Conservation (phyloP, 1,139 yeast species). For the Hanseniaspora sp. region DNA sequence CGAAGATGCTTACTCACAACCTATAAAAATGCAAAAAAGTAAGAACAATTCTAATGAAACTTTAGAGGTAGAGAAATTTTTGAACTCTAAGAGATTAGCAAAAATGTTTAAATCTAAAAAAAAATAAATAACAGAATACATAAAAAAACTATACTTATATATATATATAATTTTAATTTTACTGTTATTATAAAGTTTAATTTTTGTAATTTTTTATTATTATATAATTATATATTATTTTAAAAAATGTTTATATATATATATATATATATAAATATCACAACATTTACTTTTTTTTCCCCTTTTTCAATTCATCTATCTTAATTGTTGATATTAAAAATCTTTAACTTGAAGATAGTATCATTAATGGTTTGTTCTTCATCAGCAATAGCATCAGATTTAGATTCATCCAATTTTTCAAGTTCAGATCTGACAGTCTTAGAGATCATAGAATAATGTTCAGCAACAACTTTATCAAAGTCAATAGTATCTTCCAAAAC, state of each 20-base stretch:
- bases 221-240: too few species aligned
- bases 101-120: background rate
- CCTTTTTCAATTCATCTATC: too few species aligned
- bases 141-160: background rate
- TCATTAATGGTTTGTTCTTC: slow-evolving; percentile 88
- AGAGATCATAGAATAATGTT: slow-evolving; percentile 56
- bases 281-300: too few species aligned
- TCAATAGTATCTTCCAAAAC: slow-evolving; percentile 60
- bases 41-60: background rate
- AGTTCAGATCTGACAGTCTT: slow-evolving; percentile 58
- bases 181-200: too few species aligned
- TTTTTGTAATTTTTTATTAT: too few species aligned
- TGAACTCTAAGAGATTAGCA: background rate
- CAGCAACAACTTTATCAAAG: slow-evolving; percentile 51
- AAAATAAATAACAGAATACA: background rate
- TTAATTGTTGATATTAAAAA: slow-evolving; percentile 38
- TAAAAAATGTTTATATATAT: too few species aligned
- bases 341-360: slow-evolving; percentile 67
- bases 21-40: background rate
- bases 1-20: too few species aligned
- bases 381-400: slow-evolving; percentile 52
- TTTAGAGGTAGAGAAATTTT: background rate
- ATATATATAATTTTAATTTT: background rate
- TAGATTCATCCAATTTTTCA: slow-evolving; percentile 30
- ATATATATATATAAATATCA: too few species aligned